Conservation (phyloP, 345 rosid species). For the Punica granatum region DNA sequence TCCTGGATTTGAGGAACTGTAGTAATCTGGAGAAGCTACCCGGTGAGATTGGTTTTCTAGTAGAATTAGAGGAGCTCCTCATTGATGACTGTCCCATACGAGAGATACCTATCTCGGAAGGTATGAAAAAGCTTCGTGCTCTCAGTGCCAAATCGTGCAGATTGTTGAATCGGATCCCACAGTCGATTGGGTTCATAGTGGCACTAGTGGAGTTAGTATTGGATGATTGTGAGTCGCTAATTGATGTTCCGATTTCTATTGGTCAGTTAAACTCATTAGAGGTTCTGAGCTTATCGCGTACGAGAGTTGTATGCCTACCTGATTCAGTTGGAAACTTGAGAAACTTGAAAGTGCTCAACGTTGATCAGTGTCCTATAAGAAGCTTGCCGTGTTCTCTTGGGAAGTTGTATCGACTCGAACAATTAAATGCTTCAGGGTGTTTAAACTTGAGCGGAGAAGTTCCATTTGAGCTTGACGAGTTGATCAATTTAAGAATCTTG, state of each 20-base stretch:
- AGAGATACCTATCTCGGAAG: background rate
- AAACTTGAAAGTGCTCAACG: background rate
- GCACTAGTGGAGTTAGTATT: background rate
- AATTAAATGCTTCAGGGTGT: conserved; percentile 2
- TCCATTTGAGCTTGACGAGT: background rate
- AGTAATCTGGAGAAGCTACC: conserved; percentile 1
- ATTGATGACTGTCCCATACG: conserved; percentile 1
- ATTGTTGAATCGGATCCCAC: background rate
- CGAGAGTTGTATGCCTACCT: background rate
- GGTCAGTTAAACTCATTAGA: background rate
- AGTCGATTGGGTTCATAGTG: background rate
- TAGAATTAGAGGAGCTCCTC: background rate
- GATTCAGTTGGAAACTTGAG: background rate
- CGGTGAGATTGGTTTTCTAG: background rate
- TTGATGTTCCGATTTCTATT: background rate
- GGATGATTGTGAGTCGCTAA: background rate
- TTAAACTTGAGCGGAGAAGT: conserved; percentile 1
- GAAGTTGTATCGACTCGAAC: background rate
- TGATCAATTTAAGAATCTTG: background rate
- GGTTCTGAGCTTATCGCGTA: background rate
- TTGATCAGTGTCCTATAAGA: background rate
- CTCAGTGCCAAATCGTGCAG: conserved; percentile 1
- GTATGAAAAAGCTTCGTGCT: background rate
- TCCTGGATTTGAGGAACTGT: background rate
- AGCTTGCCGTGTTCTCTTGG: background rate